Base-by-base conservation (phyloP, 108 stramenopile genomes). In the Epithemia pelagica region DNA sequence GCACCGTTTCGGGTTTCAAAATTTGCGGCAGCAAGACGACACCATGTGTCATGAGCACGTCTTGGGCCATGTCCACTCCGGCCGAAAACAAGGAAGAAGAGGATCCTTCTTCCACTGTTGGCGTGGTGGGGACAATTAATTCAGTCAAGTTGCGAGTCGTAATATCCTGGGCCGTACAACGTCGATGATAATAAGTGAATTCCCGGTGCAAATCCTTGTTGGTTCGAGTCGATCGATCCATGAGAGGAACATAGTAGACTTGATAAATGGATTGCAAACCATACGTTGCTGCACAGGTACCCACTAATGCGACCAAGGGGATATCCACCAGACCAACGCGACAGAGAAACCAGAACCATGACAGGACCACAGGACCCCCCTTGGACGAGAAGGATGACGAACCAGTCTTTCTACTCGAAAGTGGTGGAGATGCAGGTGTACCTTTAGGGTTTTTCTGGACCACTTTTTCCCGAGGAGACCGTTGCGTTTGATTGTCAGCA, bases 111-210 rank as follows among this genome's bases (percentile, higher is more conserved):
- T n/a, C n/a, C n/a, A n/a, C n/a, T n/a, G 60, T 28, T 62, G 1
- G 8, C 3, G 5, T 52, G 10, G 21, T 23, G 2, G n/a, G 23
- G 22, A 71, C 22, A 3, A 58, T 26, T 15, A 64, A 24, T 32
- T 58, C 31, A 32, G 21, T 27, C 20, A 52, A 19, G 26, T 59
- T 66, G 32, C 57, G 18, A 1, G 75, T 70, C 1, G 73, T 77
- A 19, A 84, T 33, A 52, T 84, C 83, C 18, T 55, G 28, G 18
- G 59, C 33, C 0, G 37, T 71, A 51, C 83, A 84, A 25, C 54
- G 28, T 37, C 83, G 67, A 24, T 78, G 58, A 53, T 81, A 84
- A 59, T 84, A 84, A 0, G 83, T 84, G 61, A 64, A 71, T 65
- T 84, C 83, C 27, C 76, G 51, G n/a, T 60, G 37, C 37, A 84